Base-by-base conservation (phyloP, 805 yeast genomes). In the Yamadazyma tumulicola region DNA sequence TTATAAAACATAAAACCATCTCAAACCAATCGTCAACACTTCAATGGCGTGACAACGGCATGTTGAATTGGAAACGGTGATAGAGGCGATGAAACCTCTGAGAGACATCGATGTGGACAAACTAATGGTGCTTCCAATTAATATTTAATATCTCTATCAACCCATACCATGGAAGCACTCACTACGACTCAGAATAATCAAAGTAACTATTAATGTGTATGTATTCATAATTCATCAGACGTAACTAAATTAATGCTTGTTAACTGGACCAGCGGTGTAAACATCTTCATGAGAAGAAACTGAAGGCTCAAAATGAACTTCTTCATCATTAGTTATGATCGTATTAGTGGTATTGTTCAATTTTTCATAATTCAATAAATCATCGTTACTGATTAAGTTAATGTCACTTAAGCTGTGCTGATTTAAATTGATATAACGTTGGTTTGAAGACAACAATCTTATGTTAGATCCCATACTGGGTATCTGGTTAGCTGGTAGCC, bases 261-360 rank as follows among this genome's bases (percentile, higher is more conserved):
- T 64, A 39, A 63, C 70, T 39, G 71, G 69, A 39, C 69, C 65
- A 38, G 72, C 67, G 49, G 72, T 65, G 47, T 52, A 51, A 14
- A 67, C 46, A 33, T 67, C 71, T 40, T 66, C 72, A n/a, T 59
- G 49, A 18, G 70, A 64, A 38, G 51, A 56, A 13, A 67, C 55
- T 21, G 58, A 53, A 12, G 72, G 71, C 45, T 66, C 69, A 43
- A 67, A 66, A 3, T 45, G 35, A 28, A 55, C 61, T 27, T 47
- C 50, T 14, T 43, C 41, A 17, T 35, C 35, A 26, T 43, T 43
- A 16, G 39, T 37, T 5, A 36, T 35, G 19, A 36, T 40, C 10
- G 36, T 39, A 13, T 39, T 35, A 22, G 41, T 40, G 19, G 25
- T 27, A 14, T 20, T 26, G 9, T 32, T 30, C 2, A 13, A 15